These are phyloP conservation scores for Filobasidium uniguttulatum DNA, from an alignment of 1,284 basidiomycete genomes.

Conservation along the genomic window DNA sequence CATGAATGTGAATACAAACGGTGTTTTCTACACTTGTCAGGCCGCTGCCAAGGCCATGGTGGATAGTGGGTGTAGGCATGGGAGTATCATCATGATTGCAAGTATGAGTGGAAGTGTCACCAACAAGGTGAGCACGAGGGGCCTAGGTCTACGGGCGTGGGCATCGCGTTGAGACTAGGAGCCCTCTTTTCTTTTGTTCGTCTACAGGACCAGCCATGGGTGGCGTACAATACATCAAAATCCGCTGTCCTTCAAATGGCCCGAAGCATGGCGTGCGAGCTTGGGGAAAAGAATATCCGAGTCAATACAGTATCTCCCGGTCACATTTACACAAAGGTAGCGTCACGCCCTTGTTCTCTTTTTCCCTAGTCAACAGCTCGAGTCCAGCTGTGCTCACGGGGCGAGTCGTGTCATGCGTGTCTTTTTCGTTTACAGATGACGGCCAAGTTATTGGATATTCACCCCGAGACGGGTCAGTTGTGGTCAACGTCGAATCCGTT, in stretches of 20 bases:
- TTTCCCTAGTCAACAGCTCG: background rate
- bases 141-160: background rate
- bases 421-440: constrained; percentile 29
- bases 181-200: background rate
- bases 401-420: background rate
- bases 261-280: constrained; percentile 37
- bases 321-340: constrained; percentile 17
- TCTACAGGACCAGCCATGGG: constrained; percentile 22
- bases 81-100: constrained; percentile 36
- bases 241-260: constrained; percentile 38
- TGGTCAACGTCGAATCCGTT: constrained; percentile 35
- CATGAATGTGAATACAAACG: constrained; percentile 29
- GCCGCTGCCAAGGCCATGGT: constrained; percentile 33
- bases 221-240: constrained; percentile 38
- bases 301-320: constrained; percentile 30
- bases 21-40: constrained; percentile 34
- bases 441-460: constrained; percentile 29
- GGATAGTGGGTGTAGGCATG: constrained; percentile 20
- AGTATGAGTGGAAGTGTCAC: constrained; percentile 37
- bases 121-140: constrained; percentile 29
- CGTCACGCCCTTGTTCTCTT: background rate
- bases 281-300: constrained; percentile 33
- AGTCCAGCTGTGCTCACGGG: background rate
- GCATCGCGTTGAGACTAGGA: background rate
- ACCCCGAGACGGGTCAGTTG: constrained; percentile 29